phyloP scores from a whole-genome alignment of 2,329 filamentous ascomycete species.

The Monilinia polystroma region DNA sequence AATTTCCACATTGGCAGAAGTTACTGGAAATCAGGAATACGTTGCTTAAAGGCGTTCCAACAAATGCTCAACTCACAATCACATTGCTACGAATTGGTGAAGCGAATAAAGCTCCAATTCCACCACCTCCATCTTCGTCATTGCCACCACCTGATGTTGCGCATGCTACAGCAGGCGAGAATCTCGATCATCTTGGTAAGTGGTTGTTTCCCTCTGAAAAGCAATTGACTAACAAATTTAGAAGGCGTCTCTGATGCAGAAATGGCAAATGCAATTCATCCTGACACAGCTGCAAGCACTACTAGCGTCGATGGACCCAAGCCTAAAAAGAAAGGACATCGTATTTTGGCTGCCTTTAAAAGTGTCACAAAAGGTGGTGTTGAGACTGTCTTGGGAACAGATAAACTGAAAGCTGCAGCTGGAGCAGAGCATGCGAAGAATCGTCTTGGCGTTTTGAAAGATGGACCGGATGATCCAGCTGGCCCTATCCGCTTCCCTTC shows the following conservation, averaged over 20 bases:
- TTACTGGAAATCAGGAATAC: slow-evolving; percentile 73
- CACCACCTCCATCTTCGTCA: slow-evolving; percentile 55
- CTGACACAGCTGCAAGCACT: slow-evolving; percentile 43
- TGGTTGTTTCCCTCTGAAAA: slow-evolving; percentile 30
- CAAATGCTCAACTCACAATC: slow-evolving; percentile 79
- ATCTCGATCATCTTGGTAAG: slow-evolving; percentile 52
- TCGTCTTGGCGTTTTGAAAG: slow-evolving; percentile 65
- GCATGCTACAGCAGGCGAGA: slow-evolving; percentile 49
- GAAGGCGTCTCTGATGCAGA: slow-evolving; percentile 36
- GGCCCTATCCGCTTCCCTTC: slow-evolving; percentile 78
- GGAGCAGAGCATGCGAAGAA: slow-evolving; percentile 63
- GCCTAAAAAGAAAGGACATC: slow-evolving; percentile 36
- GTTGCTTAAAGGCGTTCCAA: slow-evolving; percentile 77
- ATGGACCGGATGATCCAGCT: slow-evolving; percentile 47
- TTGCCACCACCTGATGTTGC: slow-evolving; percentile 44
- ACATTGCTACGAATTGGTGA: slow-evolving; percentile 81
- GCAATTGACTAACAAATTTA: slow-evolving; percentile 25
- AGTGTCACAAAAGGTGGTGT: slow-evolving; percentile 61
- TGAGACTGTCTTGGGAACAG: slow-evolving; percentile 68
- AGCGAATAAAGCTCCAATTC: slow-evolving; percentile 74
- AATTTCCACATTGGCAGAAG: slow-evolving; percentile 71
- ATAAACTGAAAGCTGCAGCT: slow-evolving; percentile 62
- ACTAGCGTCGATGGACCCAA: slow-evolving; percentile 26
- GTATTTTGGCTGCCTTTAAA: slow-evolving; percentile 62
- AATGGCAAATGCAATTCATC: slow-evolving; percentile 40